Evolutionary conservation across 1,284 basidiomycete species (phyloP).

Genomic region (Pyrrhoderma noxium): DNA sequence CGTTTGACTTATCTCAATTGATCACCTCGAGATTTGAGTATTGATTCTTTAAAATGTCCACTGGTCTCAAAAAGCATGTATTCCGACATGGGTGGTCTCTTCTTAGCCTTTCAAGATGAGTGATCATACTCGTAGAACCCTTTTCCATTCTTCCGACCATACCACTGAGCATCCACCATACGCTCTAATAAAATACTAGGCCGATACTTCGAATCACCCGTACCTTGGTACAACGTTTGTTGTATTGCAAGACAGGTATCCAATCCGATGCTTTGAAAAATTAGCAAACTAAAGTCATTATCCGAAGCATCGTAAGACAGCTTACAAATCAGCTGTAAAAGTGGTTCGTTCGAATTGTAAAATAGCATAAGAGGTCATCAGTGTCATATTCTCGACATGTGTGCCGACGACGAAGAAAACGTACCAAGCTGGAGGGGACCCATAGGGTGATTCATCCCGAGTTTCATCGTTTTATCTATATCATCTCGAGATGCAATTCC

Average conservation of each 20-base stretch:
- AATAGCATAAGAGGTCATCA: too few relatives aligned
- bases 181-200: slow-evolving; percentile 84
- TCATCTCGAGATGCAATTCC: slow-evolving; percentile 89
- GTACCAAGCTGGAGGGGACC: slow-evolving; percentile 78
- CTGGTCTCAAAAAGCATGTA: too few relatives aligned
- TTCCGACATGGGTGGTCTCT: too few relatives aligned
- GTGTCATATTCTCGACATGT: too few relatives aligned
- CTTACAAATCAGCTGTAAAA: slow-evolving; percentile 69
- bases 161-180: slow-evolving; percentile 96
- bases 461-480: slow-evolving; percentile 88
- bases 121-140: slow-evolving; percentile 79
- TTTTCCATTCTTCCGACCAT: slow-evolving; percentile 86
- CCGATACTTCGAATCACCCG: slow-evolving; percentile 95
- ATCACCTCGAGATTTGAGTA: too few relatives aligned
- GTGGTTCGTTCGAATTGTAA: slow-evolving; percentile 6
- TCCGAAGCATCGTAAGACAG: slow-evolving; percentile 16
- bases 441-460: slow-evolving; percentile 97
- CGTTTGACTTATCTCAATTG: too few relatives aligned
- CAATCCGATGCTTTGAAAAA: slow-evolving; percentile 67
- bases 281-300: not conserved
- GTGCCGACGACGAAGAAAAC: slow-evolving; percentile 19
- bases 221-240: slow-evolving; percentile 81
- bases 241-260: slow-evolving; percentile 90
- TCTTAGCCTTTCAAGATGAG: not conserved
- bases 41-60: too few relatives aligned